These are phyloP conservation scores for Raffaelea albimanens DNA, from an alignment of 2,329 filamentous ascomycete species.

Conservation along the genomic window DNA sequence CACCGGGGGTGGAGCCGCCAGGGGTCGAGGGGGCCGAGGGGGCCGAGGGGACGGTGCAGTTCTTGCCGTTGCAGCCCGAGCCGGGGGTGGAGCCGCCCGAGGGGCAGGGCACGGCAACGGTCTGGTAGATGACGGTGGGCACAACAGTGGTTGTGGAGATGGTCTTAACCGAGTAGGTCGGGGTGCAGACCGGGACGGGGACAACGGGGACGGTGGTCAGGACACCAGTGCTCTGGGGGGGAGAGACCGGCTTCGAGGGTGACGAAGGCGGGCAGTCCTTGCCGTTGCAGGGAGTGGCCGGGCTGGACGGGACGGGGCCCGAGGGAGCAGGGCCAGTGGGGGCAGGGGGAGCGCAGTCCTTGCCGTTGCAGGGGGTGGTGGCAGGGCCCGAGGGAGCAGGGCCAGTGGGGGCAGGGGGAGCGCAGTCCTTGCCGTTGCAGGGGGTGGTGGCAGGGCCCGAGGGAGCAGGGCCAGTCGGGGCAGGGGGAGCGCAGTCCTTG, in stretches of 20 bases:
- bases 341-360: constrained; percentile 27
- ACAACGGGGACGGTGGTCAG: constrained; percentile 1
- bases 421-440: constrained; percentile 10
- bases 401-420: constrained; percentile 12
- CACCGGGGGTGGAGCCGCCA: constrained; percentile 20
- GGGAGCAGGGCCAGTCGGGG: constrained; percentile 15
- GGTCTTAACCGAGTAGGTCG: constrained; percentile 35
- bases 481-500: constrained; percentile 28
- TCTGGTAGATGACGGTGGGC: constrained; percentile 44
- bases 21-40: constrained; percentile 15
- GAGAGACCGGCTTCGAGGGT: constrained; percentile 14
- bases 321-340: constrained; percentile 13
- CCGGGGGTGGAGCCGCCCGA: too few relatives aligned
- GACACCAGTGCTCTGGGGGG: constrained; percentile 9
- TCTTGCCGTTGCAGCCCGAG: not conserved
- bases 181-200: constrained; percentile 16
- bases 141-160: constrained; percentile 49
- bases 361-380: not conserved
- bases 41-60: constrained; percentile 9
- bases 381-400: constrained; percentile 5
- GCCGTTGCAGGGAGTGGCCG: too few relatives aligned
- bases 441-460: constrained; percentile 1
- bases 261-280: too few relatives aligned
- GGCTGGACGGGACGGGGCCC: not conserved
- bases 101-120: constrained; percentile 32